Evolutionary conservation across 1,284 basidiomycete genomes (phyloP).

Genomic region (Boletus mariae): DNA sequence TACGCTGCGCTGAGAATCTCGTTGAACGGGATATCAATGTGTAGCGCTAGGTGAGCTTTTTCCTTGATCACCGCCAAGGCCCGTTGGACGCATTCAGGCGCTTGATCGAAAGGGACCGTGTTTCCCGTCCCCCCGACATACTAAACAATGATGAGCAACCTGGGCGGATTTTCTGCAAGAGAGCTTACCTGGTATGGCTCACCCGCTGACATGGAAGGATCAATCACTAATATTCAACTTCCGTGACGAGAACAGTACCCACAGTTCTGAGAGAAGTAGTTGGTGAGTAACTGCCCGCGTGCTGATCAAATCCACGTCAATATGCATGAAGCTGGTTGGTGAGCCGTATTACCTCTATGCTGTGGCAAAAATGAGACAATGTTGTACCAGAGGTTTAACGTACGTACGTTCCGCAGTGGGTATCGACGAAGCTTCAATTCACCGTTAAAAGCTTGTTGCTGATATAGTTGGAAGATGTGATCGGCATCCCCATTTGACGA

Average conservation of each 20-base stretch:
- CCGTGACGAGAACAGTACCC: conserved; percentile 24
- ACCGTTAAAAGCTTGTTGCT: conserved; percentile 56
- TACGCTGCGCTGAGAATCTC: conserved; percentile 77
- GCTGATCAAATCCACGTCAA: conserved; percentile 37
- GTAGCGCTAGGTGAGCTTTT: conserved; percentile 44
- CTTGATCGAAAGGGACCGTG: conserved; percentile 59
- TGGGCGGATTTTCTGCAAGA: not conserved
- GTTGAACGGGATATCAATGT: conserved; percentile 49
- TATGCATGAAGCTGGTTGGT: not conserved
- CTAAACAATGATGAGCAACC: conserved; percentile 35
- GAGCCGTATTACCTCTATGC: conserved; percentile 55
- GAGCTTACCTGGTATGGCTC: conserved; percentile 61
- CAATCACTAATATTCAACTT: conserved; percentile 1
- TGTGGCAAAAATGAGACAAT: conserved; percentile 28
- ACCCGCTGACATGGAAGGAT: conserved; percentile 45
- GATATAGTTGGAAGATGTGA: conserved; percentile 57
- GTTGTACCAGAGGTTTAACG: not conserved
- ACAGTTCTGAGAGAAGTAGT: conserved; percentile 84
- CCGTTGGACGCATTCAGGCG: conserved; percentile 51
- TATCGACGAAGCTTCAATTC: conserved; percentile 59
- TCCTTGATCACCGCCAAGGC: conserved; percentile 57
- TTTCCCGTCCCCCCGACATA: conserved; percentile 72
- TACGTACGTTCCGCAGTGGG: conserved; percentile 56
- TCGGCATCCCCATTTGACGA: conserved; percentile 46
- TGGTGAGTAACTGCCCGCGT: conserved; percentile 64